Percentiles rank a stretch among this genome's conserved stretches.
These are phyloP conservation scores for Teratosphaeria epicoccoides DNA, from an alignment of 2,329 filamentous ascomycete species.

Conservation along the genomic window DNA sequence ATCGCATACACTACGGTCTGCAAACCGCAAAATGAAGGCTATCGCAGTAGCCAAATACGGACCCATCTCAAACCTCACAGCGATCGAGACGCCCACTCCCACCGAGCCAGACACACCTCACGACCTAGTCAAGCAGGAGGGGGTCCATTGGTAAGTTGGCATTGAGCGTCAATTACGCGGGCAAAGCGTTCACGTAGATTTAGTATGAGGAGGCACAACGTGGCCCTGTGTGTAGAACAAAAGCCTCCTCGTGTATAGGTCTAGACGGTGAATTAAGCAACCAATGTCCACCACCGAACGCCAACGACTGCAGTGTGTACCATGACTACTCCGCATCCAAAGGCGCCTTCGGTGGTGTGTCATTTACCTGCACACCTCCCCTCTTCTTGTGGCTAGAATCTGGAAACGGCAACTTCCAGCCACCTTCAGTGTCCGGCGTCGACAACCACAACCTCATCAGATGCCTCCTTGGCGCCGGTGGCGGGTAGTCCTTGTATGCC, in stretches of 20 bases:
- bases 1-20: background rate
- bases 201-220: too few species aligned
- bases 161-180: background rate
- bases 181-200: background rate
- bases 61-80: slow-evolving; percentile 17
- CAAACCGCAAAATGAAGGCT: slow-evolving; percentile 20
- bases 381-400: slow-evolving; percentile 78
- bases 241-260: background rate
- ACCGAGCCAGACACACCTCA: slow-evolving; percentile 21
- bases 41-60: slow-evolving; percentile 24
- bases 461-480: slow-evolving; percentile 55
- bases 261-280: background rate
- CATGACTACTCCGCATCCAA: slow-evolving; percentile 7
- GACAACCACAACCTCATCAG: slow-evolving; percentile 77
- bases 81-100: slow-evolving; percentile 20
- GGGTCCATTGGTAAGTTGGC: background rate
- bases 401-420: slow-evolving; percentile 74
- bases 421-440: slow-evolving; percentile 70
- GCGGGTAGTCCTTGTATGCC: slow-evolving; percentile 63
- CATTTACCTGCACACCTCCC: slow-evolving; percentile 78
- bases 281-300: background rate
- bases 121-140: slow-evolving; percentile 23
- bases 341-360: slow-evolving; percentile 40
- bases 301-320: too few species aligned
- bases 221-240: background rate